phyloP scores from a whole-genome alignment of 1,284 basidiomycete species.

The Apiotrichum akiyoshidainum region DNA sequence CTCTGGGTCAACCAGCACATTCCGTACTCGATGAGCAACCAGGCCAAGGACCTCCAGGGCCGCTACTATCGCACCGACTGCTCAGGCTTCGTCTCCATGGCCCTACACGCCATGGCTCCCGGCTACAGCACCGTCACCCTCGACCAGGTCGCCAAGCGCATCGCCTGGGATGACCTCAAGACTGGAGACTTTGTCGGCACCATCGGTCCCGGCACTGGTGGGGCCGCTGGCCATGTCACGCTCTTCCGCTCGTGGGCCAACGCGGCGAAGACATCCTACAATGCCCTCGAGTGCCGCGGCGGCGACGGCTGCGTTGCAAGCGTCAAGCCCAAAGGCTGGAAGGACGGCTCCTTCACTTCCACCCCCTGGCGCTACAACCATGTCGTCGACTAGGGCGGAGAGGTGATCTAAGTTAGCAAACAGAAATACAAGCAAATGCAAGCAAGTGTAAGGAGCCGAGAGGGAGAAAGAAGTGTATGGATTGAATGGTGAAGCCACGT shows the following conservation, averaged over 20 bases:
- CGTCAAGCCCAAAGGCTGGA: neutral
- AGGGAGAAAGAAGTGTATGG: too few relatives aligned
- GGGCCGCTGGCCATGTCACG: neutral
- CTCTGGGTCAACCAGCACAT: constrained; percentile 1
- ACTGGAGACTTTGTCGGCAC: neutral
- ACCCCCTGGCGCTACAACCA: neutral
- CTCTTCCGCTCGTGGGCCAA: neutral
- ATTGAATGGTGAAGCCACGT: too few relatives aligned
- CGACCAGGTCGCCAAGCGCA: neutral
- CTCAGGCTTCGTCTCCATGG: neutral
- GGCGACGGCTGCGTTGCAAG: neutral
- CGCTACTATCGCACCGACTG: neutral
- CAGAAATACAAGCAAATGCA: too few relatives aligned
- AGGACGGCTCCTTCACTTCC: neutral
- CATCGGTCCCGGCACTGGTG: neutral
- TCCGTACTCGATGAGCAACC: neutral
- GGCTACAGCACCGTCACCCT: neutral
- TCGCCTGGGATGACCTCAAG: neutral
- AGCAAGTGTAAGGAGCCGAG: too few relatives aligned
- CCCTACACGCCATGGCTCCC: neutral
- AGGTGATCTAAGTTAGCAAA: too few relatives aligned
- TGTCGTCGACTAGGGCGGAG: neutral
- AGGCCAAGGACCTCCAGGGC: neutral
- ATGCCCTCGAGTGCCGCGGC: neutral
- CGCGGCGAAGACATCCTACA: neutral